These are phyloP conservation scores for Dictyostelium firmibasis DNA, from an alignment of 78 protist species.

Conservation along the genomic window DNA sequence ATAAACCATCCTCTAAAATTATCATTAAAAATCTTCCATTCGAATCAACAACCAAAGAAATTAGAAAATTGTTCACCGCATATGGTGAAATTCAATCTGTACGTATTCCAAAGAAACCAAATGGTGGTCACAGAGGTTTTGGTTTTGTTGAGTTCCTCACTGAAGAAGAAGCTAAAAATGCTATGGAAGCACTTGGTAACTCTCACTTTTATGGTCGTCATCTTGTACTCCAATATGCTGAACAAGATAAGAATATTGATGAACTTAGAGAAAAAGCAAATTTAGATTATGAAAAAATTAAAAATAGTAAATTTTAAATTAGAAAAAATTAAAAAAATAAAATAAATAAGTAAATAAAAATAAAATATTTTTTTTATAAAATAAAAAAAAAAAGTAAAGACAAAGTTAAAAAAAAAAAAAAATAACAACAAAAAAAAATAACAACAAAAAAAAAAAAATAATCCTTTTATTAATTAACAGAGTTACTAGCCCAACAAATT, in stretches of 20 bases:
- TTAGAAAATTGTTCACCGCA: constrained; percentile 85
- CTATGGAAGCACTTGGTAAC: constrained; percentile 87
- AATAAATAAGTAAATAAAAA: background rate
- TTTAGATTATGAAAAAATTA: constrained; percentile 27
- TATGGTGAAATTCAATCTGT: constrained; percentile 77
- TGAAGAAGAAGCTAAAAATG: constrained; percentile 93
- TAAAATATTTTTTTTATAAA: background rate
- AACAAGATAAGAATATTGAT: constrained; percentile 62
- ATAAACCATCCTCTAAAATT: constrained; percentile 78
- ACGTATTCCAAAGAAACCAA: constrained; percentile 92
- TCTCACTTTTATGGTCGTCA: constrained; percentile 97
- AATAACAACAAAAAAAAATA: too few relatives aligned
- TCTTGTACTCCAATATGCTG: constrained; percentile 68
- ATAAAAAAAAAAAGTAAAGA: background rate
- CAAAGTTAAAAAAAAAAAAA: too few relatives aligned
- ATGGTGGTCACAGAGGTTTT: constrained; percentile 96
- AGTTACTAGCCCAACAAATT: constrained; percentile 30
- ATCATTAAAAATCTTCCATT: constrained; percentile 96
- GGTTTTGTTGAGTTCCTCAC: constrained; percentile 97
- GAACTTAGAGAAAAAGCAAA: constrained; percentile 50
- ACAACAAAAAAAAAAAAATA: too few relatives aligned
- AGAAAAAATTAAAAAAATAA: background rate
- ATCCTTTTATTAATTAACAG: background rate
- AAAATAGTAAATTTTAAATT: background rate
- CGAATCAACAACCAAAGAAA: constrained; percentile 95